phyloP scores from a whole-genome alignment of 495 filamentous ascomycete species.

The Aspergillus homomorphus region DNA sequence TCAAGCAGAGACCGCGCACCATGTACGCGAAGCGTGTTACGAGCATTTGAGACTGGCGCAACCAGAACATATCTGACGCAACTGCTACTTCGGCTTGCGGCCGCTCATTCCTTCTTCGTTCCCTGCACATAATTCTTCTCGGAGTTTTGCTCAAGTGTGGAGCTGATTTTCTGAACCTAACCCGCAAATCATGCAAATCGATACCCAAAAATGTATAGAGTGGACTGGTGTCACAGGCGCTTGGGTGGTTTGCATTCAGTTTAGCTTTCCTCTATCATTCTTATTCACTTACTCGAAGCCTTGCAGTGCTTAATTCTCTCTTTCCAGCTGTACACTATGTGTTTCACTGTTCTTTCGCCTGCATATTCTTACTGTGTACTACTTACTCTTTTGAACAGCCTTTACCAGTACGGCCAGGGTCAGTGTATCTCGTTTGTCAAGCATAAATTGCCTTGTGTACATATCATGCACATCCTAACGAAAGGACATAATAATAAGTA shows the following conservation, averaged over 20 bases:
- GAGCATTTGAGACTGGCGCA: slow-evolving; percentile 34
- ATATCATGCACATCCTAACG: background rate
- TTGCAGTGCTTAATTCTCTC: background rate
- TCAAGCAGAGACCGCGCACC: slow-evolving; percentile 64
- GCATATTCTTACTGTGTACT: slow-evolving; percentile 1
- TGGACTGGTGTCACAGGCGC: slow-evolving; percentile 37
- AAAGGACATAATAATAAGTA: background rate
- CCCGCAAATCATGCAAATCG: slow-evolving; percentile 27
- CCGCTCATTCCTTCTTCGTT: slow-evolving; percentile 10
- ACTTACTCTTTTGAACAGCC: slow-evolving; percentile 10
- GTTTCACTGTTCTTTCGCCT: slow-evolving; percentile 6
- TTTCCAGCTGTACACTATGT: slow-evolving; percentile 13
- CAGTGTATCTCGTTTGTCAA: slow-evolving; percentile 11
- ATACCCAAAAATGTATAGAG: slow-evolving; percentile 43
- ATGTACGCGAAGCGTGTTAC: slow-evolving; percentile 46
- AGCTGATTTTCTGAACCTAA: slow-evolving; percentile 13
- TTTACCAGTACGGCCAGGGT: slow-evolving; percentile 10
- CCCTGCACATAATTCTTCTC: slow-evolving; percentile 11
- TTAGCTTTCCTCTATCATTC: slow-evolving; percentile 7
- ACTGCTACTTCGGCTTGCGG: slow-evolving; percentile 5
- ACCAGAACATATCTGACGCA: slow-evolving; percentile 1
- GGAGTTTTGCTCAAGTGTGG: slow-evolving; percentile 1
- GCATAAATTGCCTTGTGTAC: background rate
- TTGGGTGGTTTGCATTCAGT: slow-evolving; percentile 15
- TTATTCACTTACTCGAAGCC: background rate